Percentiles rank a stretch among this genome's conserved stretches.
Evolutionary conservation across 2,329 filamentous ascomycete genomes (phyloP).

Genomic region (Hymenoscyphus repandus): DNA sequence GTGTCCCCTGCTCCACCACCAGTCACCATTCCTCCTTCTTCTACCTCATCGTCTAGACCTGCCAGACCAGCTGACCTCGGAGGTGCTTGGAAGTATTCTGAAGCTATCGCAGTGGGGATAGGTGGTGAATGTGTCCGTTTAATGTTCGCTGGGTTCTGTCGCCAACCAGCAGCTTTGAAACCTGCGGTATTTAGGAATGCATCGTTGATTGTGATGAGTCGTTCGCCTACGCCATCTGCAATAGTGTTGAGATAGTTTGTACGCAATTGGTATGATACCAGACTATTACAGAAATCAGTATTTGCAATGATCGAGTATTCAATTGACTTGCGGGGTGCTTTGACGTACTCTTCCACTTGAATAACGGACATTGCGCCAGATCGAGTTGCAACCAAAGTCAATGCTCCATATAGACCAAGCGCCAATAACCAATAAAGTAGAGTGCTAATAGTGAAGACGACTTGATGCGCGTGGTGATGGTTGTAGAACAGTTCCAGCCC

Average conservation of each 20-base stretch:
- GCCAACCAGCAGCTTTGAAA: constrained; percentile 81
- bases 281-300: constrained; percentile 41
- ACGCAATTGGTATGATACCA: constrained; percentile 77
- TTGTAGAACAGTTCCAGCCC: neutral
- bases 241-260: constrained; percentile 75
- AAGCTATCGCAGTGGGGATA: constrained; percentile 75
- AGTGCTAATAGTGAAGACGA: neutral
- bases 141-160: constrained; percentile 65
- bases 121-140: constrained; percentile 83
- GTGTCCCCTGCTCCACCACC: constrained; percentile 62
- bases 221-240: constrained; percentile 79
- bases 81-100: constrained; percentile 78
- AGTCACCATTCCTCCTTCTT: constrained; percentile 64
- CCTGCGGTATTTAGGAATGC: constrained; percentile 72
- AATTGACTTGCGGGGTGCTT: constrained; percentile 1
- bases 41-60: constrained; percentile 60
- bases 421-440: neutral
- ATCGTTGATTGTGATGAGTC: constrained; percentile 76
- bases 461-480: neutral
- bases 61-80: constrained; percentile 52
- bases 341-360: constrained; percentile 34
- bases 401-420: constrained; percentile 5
- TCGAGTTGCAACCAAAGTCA: constrained; percentile 7
- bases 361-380: constrained; percentile 31
- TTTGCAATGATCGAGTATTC: neutral